These are phyloP conservation scores for Fusarium lateritium DNA, from an alignment of 2,329 filamentous ascomycete species.

Conservation along the genomic window DNA sequence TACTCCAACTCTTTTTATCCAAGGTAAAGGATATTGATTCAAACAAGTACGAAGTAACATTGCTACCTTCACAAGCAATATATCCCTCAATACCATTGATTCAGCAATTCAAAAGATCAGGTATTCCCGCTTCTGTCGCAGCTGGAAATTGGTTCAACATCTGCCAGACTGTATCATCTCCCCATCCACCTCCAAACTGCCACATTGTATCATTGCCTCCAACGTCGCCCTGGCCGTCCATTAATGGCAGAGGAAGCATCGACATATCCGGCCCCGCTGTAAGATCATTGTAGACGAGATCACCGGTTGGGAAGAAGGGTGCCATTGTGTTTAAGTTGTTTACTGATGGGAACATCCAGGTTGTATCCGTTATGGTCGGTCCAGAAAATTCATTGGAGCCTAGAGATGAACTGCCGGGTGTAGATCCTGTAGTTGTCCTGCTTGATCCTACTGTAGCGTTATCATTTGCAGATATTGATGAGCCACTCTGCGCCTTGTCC, in stretches of 20 bases:
- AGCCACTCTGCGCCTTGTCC: slow-evolving; percentile 47
- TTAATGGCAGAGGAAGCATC: slow-evolving; percentile 38
- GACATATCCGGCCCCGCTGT: slow-evolving; percentile 57
- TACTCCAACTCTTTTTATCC: too few species aligned
- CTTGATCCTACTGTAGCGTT: slow-evolving; percentile 9
- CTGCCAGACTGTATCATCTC: slow-evolving; percentile 69
- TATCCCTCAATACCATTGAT: neutral
- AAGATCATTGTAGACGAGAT: slow-evolving; percentile 71
- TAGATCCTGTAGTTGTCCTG: slow-evolving; percentile 28
- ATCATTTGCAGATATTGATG: slow-evolving; percentile 21
- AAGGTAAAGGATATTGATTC: too few species aligned
- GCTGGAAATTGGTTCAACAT: slow-evolving; percentile 66
- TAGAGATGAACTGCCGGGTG: slow-evolving; percentile 30
- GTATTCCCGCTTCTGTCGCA: slow-evolving; percentile 26
- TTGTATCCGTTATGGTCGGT: slow-evolving; percentile 30
- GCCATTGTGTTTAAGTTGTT: slow-evolving; percentile 67
- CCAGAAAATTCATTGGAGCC: slow-evolving; percentile 14
- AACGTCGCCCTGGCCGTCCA: slow-evolving; percentile 10
- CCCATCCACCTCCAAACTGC: slow-evolving; percentile 70
- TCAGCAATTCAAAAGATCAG: slow-evolving; percentile 7
- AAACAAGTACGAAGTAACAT: too few species aligned
- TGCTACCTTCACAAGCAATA: neutral
- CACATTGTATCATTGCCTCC: slow-evolving; percentile 50
- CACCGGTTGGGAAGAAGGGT: slow-evolving; percentile 70
- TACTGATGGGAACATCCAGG: slow-evolving; percentile 60